Conservation (phyloP, 2,329 filamentous ascomycete species). For the Fusarium fracticaudum region DNA sequence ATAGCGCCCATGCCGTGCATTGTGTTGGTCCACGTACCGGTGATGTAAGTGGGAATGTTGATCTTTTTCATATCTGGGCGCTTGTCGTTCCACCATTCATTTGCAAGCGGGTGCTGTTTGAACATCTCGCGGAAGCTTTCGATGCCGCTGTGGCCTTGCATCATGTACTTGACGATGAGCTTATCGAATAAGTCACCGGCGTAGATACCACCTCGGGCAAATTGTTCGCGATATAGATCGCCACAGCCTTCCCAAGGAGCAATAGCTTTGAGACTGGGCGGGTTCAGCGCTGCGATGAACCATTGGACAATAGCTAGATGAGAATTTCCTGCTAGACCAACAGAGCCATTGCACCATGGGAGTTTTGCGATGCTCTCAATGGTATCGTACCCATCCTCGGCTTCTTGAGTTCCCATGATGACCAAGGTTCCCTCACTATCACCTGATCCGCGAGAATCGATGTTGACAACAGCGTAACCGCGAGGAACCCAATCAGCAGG, state of each 20-base stretch:
- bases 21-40: slow-evolving; percentile 1
- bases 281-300: slow-evolving; percentile 4
- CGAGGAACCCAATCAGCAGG: slow-evolving; percentile 12
- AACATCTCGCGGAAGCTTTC: slow-evolving; percentile 20
- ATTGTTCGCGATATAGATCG: not conserved
- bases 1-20: slow-evolving; percentile 16
- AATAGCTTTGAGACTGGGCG: slow-evolving; percentile 6
- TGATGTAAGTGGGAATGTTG: slow-evolving; percentile 8
- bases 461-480: slow-evolving; percentile 8
- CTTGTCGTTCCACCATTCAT: slow-evolving; percentile 16
- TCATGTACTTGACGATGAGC: slow-evolving; percentile 13
- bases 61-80: slow-evolving; percentile 10
- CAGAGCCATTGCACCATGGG: not conserved
- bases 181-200: not conserved
- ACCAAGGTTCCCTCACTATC: slow-evolving; percentile 7
- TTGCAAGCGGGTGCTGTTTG: not conserved
- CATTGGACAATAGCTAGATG: slow-evolving; percentile 13
- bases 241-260: slow-evolving; percentile 10
- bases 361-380: slow-evolving; percentile 2
- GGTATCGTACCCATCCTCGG: not conserved
- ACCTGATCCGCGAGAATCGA: not conserved
- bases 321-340: slow-evolving; percentile 1
- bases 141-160: not conserved
- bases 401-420: slow-evolving; percentile 13
- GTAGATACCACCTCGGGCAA: not conserved